These are phyloP conservation scores for Chlamydomonas incerta DNA, from an alignment of 139 green algal genomes.

Conservation along the genomic window DNA sequence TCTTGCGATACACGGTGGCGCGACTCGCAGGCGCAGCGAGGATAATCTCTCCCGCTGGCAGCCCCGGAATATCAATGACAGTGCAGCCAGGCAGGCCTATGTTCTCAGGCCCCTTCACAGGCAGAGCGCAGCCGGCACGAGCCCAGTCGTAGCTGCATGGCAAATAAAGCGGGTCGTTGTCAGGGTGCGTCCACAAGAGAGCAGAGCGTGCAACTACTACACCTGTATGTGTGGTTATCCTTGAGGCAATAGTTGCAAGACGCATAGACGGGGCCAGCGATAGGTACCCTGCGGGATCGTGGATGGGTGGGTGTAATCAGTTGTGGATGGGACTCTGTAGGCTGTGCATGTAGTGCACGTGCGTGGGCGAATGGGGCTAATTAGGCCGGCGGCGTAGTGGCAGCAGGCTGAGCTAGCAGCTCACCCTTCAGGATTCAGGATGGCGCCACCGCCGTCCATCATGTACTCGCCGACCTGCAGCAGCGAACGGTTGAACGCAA, in stretches of 20 bases:
- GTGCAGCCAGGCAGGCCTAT: background rate
- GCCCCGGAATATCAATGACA: background rate
- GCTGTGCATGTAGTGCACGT: too few species aligned
- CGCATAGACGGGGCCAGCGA: background rate
- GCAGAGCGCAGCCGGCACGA: background rate
- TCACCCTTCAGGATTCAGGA: background rate
- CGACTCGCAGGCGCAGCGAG: background rate
- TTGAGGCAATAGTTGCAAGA: background rate
- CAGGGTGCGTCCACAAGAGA: too few species aligned
- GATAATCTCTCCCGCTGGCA: background rate
- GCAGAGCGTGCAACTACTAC: too few species aligned
- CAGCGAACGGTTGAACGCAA: too few species aligned
- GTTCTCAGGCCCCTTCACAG: background rate
- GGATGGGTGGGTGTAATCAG: too few species aligned
- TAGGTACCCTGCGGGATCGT: background rate
- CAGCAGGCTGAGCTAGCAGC: too few species aligned
- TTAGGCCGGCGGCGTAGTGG: too few species aligned
- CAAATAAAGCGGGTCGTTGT: too few species aligned
- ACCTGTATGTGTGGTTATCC: background rate
- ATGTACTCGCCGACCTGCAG: background rate
- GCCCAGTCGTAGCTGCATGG: background rate
- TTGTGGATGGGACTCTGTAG: too few species aligned
- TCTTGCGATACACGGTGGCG: background rate
- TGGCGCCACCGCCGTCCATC: background rate
- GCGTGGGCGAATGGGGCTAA: too few species aligned